Base-by-base conservation (phyloP, 2,329 filamentous ascomycete genomes). In the Saccharata proteae region DNA sequence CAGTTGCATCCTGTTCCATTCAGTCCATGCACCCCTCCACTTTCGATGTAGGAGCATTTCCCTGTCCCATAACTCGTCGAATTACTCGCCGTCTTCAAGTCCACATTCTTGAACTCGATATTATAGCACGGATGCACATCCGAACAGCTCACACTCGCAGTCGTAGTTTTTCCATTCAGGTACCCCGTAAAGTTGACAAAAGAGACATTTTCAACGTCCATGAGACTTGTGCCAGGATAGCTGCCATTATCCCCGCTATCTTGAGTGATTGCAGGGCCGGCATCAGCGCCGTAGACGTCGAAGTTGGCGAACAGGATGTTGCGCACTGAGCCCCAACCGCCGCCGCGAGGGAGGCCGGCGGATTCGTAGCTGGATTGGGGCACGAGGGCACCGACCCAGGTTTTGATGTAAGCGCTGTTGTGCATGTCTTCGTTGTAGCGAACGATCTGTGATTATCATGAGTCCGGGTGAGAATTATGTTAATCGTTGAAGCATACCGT, bases 301-400 rank as follows among this genome's bases (percentile, higher is more conserved):
- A 72, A 70, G 38, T 71, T 70, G 12, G 57, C 52, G 38, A 72
- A 67, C 1, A 60, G 43, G 6, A 72, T 49, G 40, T 71, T 68
- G 10, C 52, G 47, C 4, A 72, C 59, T 3, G 46, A 51, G n/a
- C 69, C 69, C 62, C 67, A 70, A 12, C 68, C 67, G 10, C 59
- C 65, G 8, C 68, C 68, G 4, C 63, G 55, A 3, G 67, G 65
- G 20, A 58, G 46, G 13, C 55, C 59, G 6, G 50, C 64, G 32
- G 53, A 61, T 41, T 73, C 67, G 40, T 72, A 72, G 5, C 9
- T 4, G 3, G 19, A 43, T 39, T 69, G 62, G 0, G 55, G 54
- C 0, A 64, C 57, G 3, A 60, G 55, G 1, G 50, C 59, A 4
- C 69, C 68, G 4, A 69, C 55, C 63, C 65, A 73, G 1, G 67